These are phyloP conservation scores for Botrytis medusae DNA, from an alignment of 2,329 filamentous ascomycete genomes.

Conservation along the genomic window DNA sequence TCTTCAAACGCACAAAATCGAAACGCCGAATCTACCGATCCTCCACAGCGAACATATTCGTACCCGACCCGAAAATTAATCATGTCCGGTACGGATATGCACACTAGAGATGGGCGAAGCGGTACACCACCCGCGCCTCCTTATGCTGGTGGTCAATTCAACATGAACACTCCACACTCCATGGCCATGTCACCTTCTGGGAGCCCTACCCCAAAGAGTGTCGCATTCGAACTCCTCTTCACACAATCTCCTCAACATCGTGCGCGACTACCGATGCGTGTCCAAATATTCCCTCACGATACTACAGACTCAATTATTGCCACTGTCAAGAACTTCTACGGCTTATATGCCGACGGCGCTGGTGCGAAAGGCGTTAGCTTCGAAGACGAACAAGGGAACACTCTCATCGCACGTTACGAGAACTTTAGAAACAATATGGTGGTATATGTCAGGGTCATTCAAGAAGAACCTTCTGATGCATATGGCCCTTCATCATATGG, in stretches of 20 bases:
- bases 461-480: constrained; percentile 50
- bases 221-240: constrained; percentile 76
- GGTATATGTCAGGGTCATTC: constrained; percentile 86
- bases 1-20: constrained; percentile 35
- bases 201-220: constrained; percentile 61
- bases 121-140: constrained; percentile 35
- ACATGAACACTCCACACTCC: constrained; percentile 33
- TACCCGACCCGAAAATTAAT: constrained; percentile 37
- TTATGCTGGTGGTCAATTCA: constrained; percentile 32
- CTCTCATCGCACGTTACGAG: constrained; percentile 92
- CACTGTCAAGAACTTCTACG: constrained; percentile 98
- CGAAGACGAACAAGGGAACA: constrained; percentile 85
- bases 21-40: constrained; percentile 29
- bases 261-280: constrained; percentile 78
- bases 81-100: constrained; percentile 32
- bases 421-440: constrained; percentile 92
- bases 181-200: constrained; percentile 38
- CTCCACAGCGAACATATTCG: constrained; percentile 30
- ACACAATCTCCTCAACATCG: constrained; percentile 65
- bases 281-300: constrained; percentile 93
- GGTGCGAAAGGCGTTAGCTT: constrained; percentile 86
- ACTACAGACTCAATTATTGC: constrained; percentile 97
- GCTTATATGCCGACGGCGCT: constrained; percentile 74
- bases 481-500: constrained; percentile 56
- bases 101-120: constrained; percentile 32